Evolutionary conservation across 306 rosid species (phyloP).

Genomic region (Quercus gilva): DNA sequence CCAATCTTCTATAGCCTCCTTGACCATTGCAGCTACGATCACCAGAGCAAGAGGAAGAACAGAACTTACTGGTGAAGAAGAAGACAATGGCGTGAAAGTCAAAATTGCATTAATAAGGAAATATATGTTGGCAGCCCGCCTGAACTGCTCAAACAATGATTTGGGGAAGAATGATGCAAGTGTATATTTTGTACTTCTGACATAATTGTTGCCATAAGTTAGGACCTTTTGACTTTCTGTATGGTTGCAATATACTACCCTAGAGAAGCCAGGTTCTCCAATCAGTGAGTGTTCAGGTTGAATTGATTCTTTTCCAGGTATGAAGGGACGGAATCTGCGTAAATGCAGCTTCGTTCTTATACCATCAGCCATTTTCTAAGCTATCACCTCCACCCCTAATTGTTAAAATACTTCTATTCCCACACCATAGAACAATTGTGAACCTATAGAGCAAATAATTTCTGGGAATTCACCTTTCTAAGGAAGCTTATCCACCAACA

Average conservation of each 20-base stretch:
- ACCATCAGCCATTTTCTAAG: slow-evolving; percentile 48
- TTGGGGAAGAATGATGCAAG: slow-evolving; percentile 79
- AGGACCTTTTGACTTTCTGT: slow-evolving; percentile 45
- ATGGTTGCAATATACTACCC: slow-evolving; percentile 71
- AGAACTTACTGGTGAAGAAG: slow-evolving; percentile 74
- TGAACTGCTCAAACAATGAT: slow-evolving; percentile 87
- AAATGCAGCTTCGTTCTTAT: slow-evolving; percentile 64
- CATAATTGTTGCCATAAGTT: slow-evolving; percentile 68
- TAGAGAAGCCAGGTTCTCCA: slow-evolving; percentile 96
- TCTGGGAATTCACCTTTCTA: not conserved
- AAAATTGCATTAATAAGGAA: slow-evolving; percentile 74
- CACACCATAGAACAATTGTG: not conserved
- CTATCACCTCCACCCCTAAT: not conserved
- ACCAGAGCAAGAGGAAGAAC: slow-evolving; percentile 79
- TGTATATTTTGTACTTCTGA: slow-evolving; percentile 78
- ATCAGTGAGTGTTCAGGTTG: slow-evolving; percentile 68
- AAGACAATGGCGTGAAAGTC: slow-evolving; percentile 73
- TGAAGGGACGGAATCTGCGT: slow-evolving; percentile 70
- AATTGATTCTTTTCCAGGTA: slow-evolving; percentile 63
- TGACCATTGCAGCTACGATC: slow-evolving; percentile 81
- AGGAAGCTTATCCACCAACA: no score
- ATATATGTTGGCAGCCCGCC: slow-evolving; percentile 78
- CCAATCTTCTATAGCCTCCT: slow-evolving; percentile 85
- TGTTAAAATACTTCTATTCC: not conserved
- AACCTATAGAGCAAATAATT: not conserved